Base-by-base conservation (phyloP, 257 asterid genomes). In the Nicotiana otophora region DNA sequence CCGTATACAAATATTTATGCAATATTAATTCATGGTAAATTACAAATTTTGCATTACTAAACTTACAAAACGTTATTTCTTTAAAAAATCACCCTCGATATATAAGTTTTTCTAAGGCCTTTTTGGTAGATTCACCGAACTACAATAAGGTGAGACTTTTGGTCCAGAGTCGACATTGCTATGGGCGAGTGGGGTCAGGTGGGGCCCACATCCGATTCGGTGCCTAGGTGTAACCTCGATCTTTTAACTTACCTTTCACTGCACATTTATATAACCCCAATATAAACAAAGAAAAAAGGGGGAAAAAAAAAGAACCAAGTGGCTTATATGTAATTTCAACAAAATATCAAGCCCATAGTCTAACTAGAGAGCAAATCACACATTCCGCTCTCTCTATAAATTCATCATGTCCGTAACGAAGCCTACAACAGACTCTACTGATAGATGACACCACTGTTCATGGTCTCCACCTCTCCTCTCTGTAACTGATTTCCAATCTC, bases 201-300 rank as follows among this genome's bases (percentile, higher is more conserved):
- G 89, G 86, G 76, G n/a, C 88, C 88, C 88, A 58, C 75, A 60
- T 78, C 89, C 83, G 61, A 77, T 54, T 85, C 77, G 63, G 68
- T 67, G 82, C 91, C 84, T 4, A 81, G 83, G 83, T 82, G 87
- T 83, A 84, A 84, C 66, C 74, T 48, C 70, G 82, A 82, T 84
- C 87, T 1, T 26, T 77, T 68, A 58, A 30, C 81, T 61, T n/a
- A 15, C 5, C 28, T 48, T 68, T 62, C 31, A 61, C 83, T 26
- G 46, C 33, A 48, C 80, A 46, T 69, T 46, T 26, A n/a, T 26
- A n/a, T 39, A 39, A 42, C 48, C 48, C 48, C 11, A 42, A 8
- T 42, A 42, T 42, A 1, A 42, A 36, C 7, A 36, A 36, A n/a
- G 14, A 54, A 48, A 78, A 26, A 23, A 31, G 9, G 39, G 11